Evolutionary conservation across 2,329 filamentous ascomycete genomes (phyloP), one percentile per base, ranked within the genome.

Genomic region (Beauveria pseudobassiana): DNA sequence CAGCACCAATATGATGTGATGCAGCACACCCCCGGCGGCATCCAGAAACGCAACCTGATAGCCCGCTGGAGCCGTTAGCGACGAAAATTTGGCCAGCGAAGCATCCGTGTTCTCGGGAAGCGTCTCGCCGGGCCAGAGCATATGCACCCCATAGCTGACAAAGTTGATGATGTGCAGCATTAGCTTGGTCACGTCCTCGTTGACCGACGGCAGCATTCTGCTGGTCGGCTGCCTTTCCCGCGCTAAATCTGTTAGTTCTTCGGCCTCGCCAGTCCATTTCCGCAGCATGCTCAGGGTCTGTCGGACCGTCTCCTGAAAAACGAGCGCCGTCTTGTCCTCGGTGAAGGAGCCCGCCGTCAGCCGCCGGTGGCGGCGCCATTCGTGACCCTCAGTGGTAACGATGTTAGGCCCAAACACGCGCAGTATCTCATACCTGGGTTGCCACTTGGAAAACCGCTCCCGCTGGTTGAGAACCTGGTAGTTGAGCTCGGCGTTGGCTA

Each of bases 281-380:
- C 74, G 71, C 34, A 89, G 68, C 82, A 90, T 82, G 14, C 81
- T 80, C 64, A 82, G 75, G 0, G 87, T 82, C 75, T 93, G 89
- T 10, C 68, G 65, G 24, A 88, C 76, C 1, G 82, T 80, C 70
- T 90, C 86, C 9, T 75, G 75, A 72, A 87, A 90, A 1, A 89
- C 85, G 28, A 89, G 71, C 16, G 80, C 78, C 62, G 90, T 87
- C 71, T 91, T 93, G 74, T 82, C 86, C 75, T 93, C 90, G 62
- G 87, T 90, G 73, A 93, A 93, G 4, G 84, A 84, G 0, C 88
- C 85, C 30, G 86, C 83, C 0, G 86, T 88, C 49, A 87, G 81
- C 73, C 89, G 91, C 64, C 89, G 83, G 71, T 93, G 89, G 73
- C 83, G 80, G 38, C 86, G 85, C 90, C 89, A 93, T 30, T 82